A percentile compares a stretch with the other conserved stretches of the same genome.
phyloP scores from a whole-genome alignment of 1,284 basidiomycete genomes.

The Ganoderma resinaceum region DNA sequence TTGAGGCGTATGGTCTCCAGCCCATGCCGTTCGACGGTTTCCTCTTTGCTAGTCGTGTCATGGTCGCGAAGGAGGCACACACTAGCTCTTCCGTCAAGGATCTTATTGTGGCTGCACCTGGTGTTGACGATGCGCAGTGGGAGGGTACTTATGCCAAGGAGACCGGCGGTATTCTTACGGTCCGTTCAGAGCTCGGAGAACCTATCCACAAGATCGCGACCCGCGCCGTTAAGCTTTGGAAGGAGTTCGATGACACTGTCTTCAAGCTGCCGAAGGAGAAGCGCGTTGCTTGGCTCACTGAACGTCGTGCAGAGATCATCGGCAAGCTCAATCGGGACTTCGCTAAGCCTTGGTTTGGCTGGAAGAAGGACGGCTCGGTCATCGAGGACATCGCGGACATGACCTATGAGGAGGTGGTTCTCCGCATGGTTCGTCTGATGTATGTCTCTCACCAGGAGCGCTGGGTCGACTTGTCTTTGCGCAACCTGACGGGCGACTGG shows the following conservation, averaged over 20 bases:
- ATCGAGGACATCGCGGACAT: slow-evolving; percentile 92
- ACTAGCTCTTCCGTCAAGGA: slow-evolving; percentile 95
- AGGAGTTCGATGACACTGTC: slow-evolving; percentile 96
- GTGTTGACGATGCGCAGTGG: slow-evolving; percentile 92
- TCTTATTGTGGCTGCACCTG: slow-evolving; percentile 93
- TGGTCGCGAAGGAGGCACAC: slow-evolving; percentile 98
- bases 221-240: slow-evolving; percentile 96
- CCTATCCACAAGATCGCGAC: slow-evolving; percentile 99
- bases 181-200: slow-evolving; percentile 97
- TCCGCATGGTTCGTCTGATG: slow-evolving; percentile 93
- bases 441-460: slow-evolving; percentile 91
- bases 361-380: slow-evolving; percentile 90
- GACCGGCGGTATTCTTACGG: slow-evolving; percentile 96
- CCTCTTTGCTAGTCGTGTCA: slow-evolving; percentile 94
- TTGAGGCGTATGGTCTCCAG: slow-evolving; percentile 81
- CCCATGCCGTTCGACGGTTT: slow-evolving; percentile 99
- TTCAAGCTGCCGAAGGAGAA: slow-evolving; percentile 97
- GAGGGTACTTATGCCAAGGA: slow-evolving; percentile 95
- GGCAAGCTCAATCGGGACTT: slow-evolving; percentile 94
- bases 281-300: slow-evolving; percentile 85
- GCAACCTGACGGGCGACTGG: slow-evolving; percentile 98
- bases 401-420: slow-evolving; percentile 97
- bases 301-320: slow-evolving; percentile 91
- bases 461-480: slow-evolving; percentile 94
- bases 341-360: slow-evolving; percentile 96